Conservation (phyloP, 306 rosid genomes). For the Ochetophila trinervis region DNA sequence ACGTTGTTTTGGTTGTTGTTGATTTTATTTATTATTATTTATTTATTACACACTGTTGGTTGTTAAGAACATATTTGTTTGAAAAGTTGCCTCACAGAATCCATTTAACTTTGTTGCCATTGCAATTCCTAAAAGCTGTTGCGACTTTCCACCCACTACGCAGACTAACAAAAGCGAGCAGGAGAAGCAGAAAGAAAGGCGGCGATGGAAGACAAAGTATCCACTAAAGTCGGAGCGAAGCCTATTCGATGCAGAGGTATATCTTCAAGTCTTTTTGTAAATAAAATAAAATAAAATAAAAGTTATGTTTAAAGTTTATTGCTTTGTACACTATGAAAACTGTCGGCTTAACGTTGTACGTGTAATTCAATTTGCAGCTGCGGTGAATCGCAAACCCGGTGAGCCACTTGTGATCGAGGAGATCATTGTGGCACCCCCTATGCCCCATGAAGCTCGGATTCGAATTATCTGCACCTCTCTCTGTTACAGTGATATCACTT, state of each 20-base stretch:
- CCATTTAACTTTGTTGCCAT: too few relatives aligned
- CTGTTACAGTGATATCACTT: constrained; percentile 71
- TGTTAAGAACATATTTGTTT: too few relatives aligned
- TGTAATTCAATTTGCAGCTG: constrained; percentile 40
- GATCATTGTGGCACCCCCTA: constrained; percentile 70
- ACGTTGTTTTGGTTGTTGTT: too few relatives aligned
- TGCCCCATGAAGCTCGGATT: constrained; percentile 68
- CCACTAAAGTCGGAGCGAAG: constrained; percentile 36
- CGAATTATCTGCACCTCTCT: constrained; percentile 69
- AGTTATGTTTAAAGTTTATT: not conserved
- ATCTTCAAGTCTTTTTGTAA: not conserved
- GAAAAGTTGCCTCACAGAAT: too few relatives aligned
- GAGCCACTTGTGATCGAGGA: constrained; percentile 68
- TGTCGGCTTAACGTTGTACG: not conserved
- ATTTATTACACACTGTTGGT: too few relatives aligned
- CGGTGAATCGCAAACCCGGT: constrained; percentile 58
- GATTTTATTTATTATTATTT: too few relatives aligned
- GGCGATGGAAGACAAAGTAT: constrained; percentile 43
- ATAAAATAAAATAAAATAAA: too few relatives aligned
- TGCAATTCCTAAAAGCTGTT: too few relatives aligned
- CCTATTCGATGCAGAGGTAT: constrained; percentile 70
- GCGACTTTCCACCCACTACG: too few relatives aligned
- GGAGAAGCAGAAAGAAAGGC: not conserved
- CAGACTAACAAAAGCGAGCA: not conserved
- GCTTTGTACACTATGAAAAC: not conserved